phyloP scores from a whole-genome alignment of 306 rosid genomes.

The Pachyrhizus erosus region DNA sequence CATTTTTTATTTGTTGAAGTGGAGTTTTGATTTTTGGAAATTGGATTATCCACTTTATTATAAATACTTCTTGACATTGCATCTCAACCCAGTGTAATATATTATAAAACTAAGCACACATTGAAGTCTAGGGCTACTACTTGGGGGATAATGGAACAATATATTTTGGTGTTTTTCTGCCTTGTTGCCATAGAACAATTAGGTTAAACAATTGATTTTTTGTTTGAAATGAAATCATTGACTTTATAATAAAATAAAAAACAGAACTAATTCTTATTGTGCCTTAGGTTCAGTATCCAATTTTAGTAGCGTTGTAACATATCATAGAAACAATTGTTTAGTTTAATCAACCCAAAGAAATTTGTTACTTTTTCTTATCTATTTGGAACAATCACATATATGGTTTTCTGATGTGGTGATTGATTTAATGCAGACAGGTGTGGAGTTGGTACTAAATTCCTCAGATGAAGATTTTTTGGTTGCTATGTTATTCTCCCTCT shows the following conservation, averaged over 20 bases:
- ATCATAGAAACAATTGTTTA: not conserved
- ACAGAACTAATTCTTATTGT: slow-evolving; percentile 1
- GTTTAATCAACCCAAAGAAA: slow-evolving; percentile 6
- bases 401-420: slow-evolving; percentile 26
- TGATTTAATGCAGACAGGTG: slow-evolving; percentile 64
- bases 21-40: not conserved
- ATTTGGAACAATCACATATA: not conserved
- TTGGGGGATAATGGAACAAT: not conserved
- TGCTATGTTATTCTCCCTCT: slow-evolving; percentile 71
- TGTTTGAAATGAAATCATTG: not conserved
- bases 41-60: not conserved
- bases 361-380: not conserved
- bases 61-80: not conserved
- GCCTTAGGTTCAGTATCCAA: slow-evolving; percentile 7
- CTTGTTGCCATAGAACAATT: not conserved
- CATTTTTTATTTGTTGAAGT: not conserved
- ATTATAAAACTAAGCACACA: not conserved
- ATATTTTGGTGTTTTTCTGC: slow-evolving; percentile 11
- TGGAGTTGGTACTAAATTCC: slow-evolving; percentile 55
- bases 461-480: slow-evolving; percentile 62
- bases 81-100: not conserved
- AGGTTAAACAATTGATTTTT: not conserved
- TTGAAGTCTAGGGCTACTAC: slow-evolving; percentile 2
- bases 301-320: slow-evolving; percentile 5
- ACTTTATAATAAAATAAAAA: not conserved